phyloP scores from a whole-genome alignment of 2,329 filamentous ascomycete species.

The Chrysosporium keratinophilum region DNA sequence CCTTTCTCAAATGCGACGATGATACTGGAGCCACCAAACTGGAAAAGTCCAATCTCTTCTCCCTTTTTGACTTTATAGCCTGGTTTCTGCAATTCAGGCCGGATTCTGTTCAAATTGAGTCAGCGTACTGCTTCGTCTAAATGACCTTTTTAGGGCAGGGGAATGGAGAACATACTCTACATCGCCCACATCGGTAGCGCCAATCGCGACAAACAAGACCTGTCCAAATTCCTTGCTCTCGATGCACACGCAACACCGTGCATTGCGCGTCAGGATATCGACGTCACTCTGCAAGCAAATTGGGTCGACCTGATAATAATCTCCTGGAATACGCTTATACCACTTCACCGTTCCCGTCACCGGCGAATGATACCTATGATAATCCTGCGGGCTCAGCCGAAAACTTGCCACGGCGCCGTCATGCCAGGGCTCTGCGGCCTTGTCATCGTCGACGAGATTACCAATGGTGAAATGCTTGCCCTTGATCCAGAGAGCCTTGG shows the following conservation, averaged over 20 bases:
- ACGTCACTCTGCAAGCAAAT: constrained; percentile 25
- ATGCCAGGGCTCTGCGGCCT: constrained; percentile 26
- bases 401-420: constrained; percentile 34
- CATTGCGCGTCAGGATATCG: constrained; percentile 33
- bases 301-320: constrained; percentile 39
- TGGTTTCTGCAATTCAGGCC: constrained; percentile 25
- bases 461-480: constrained; percentile 36
- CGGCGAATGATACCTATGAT: constrained; percentile 39
- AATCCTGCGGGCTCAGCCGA: constrained; percentile 37
- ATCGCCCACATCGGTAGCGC: constrained; percentile 33
- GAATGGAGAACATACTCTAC: constrained; percentile 27
- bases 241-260: constrained; percentile 31
- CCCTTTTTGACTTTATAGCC: constrained; percentile 31
- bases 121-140: not conserved
- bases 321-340: constrained; percentile 33
- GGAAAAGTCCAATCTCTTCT: constrained; percentile 34
- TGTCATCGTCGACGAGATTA: constrained; percentile 29
- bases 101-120: constrained; percentile 22
- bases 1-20: constrained; percentile 33
- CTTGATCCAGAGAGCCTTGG: constrained; percentile 36
- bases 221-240: constrained; percentile 33
- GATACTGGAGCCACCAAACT: constrained; percentile 35
- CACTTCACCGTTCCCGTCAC: constrained; percentile 32
- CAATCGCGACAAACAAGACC: constrained; percentile 36
- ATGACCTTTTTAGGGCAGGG: not conserved